A percentile compares a stretch with the other conserved stretches of the same genome.
Conservation (phyloP, 345 rosid species). For the Toxicodendron radicans region DNA sequence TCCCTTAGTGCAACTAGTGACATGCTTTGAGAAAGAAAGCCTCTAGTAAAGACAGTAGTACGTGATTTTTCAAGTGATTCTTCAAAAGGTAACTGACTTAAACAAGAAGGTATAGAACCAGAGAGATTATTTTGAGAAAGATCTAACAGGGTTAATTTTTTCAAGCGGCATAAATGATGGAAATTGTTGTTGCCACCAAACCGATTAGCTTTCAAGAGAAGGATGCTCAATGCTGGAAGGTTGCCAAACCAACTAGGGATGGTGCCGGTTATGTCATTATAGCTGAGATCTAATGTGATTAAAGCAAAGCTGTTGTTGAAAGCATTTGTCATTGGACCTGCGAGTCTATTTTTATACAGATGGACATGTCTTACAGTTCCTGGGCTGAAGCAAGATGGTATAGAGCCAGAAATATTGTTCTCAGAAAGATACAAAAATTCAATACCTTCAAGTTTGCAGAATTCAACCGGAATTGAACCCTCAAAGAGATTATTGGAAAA, state of each 20-base stretch:
- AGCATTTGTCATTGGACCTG: background rate
- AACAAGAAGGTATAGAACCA: conserved; percentile 14
- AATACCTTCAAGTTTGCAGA: too few species aligned
- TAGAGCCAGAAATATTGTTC: too few species aligned
- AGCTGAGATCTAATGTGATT: background rate
- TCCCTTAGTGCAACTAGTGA: background rate
- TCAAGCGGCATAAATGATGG: background rate
- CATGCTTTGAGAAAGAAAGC: background rate
- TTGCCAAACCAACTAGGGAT: conserved; percentile 4
- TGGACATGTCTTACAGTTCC: background rate
- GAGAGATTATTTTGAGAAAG: conserved; percentile 16
- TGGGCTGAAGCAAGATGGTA: background rate
- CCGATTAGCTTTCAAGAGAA: background rate
- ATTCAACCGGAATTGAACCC: too few species aligned
- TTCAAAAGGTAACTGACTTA: background rate
- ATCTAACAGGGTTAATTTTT: background rate
- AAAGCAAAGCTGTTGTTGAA: background rate
- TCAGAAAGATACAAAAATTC: too few species aligned
- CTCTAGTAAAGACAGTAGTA: background rate
- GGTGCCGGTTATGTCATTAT: background rate
- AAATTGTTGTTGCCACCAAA: conserved; percentile 4
- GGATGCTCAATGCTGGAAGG: background rate
- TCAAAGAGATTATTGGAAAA: conserved; percentile 13
- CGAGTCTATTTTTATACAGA: background rate
- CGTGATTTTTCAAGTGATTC: background rate